Evolutionary conservation across 176 grass and related monocot species (phyloP), one percentile per base, ranked within the genome.

Genomic region (Hsuehochloa calcarea): DNA sequence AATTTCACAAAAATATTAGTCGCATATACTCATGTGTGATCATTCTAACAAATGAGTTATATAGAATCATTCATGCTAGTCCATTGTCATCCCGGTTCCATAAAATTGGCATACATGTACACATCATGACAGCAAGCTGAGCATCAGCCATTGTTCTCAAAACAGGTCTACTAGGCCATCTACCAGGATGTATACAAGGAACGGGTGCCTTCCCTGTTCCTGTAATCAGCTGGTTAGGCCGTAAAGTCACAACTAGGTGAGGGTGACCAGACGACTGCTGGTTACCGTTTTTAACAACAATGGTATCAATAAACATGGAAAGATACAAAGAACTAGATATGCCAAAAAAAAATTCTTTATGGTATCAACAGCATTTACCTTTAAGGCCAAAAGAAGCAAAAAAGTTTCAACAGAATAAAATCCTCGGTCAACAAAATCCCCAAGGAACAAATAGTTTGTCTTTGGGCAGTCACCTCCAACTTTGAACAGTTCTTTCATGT

Each of bases 401-500:
- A 99, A 99, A 35, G 96, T 99, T 90, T 99, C 95, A 6, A 98
- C 95, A 35, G 96, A 96, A 91, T 99, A 99, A 88, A 99, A 96
- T 72, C 96, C 96, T 84, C 96, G 90, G 56, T 99, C 96, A 71
- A 99, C 93, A 94, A 99, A 99, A 90, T 99, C 96, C 29, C 96
- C 96, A 69, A 99, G 82, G 91, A 99, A 99, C 54, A 96, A 84
- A 84, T 99, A 99, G 82, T 99, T 99, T 84, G 96, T 99, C 88
- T 89, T 99, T 72, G 96, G 96, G 66, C 96, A 99, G 76, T 99
- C 96, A 80, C 93, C 96, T 84, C 96, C 96, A 77, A 99, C 96
- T 92, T 91, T 99, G 81, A 99, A 99, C 50, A 99, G 83, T 66
- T 99, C 96, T 88, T 99, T 99, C 96, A 99, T 99, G 84, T 99